Evolutionary conservation across 805 yeast genomes (phyloP), one percentile per base, ranked within the genome.

Genomic region (Brettanomyces sp.): DNA sequence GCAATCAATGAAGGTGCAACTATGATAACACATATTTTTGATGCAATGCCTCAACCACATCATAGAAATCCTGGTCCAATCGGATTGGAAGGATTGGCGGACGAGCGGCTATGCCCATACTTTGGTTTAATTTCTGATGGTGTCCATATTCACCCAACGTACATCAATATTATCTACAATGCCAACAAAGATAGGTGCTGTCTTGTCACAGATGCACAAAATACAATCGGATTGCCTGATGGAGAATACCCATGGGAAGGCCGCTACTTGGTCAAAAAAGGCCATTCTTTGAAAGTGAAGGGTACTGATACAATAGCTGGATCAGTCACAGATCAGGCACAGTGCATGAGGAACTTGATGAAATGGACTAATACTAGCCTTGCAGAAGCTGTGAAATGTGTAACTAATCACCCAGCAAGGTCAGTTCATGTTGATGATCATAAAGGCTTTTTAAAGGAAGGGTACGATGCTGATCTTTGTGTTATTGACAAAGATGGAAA

Each of bases 221-320:
- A 69, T 53, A 67, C 75, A 54, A 68, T 76, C 51, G 83, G 83
- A 1, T 66, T 76, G 52, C 70, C 73, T 2, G 79, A 77, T 51
- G 83, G 83, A n/a, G 59, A 64, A 22, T 77, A 77, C 56, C 61
- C 64, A 50, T 76, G 82, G 79, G 66, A 64, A 22, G 64, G 66
- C 45, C 75, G 73, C 60, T 58, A 55, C 42, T 69, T 77, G 22
- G 71, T 63, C 33, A 77, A 77, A 56, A 62, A 62, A 21, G 81
- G 77, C n/a, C 57, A 67, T 39, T 58, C 64, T 39, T 63, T 77
- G 49, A 66, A 65, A 45, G 65, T 77, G 50, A 65, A 76, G 56
- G 79, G 77, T 32, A 76, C 81, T 8, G 67, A 70, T 45, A 78
- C 80, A 7, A 72, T 77, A 59, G 83, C 83, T 8, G 83, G 83